Base-by-base conservation (phyloP, 2,329 filamentous ascomycete species). In the Alternaria sp. region DNA sequence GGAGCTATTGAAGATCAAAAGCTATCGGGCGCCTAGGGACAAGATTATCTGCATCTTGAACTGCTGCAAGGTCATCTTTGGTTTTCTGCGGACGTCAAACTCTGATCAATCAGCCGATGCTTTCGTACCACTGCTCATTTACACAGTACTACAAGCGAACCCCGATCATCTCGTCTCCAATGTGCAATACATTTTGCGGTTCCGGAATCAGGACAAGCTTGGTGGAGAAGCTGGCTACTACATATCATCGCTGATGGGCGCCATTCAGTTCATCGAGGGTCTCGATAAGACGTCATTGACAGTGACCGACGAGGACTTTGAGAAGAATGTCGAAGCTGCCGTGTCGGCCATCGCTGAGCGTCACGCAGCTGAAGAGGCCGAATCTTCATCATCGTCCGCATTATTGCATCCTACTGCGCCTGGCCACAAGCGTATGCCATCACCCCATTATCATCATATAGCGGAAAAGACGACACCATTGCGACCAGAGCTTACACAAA, bases 41-140 rank as follows among this genome's bases (percentile, higher is more conserved):
- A 99, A 99, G 81, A 96, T 99, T 59, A 98, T 99, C 53, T 99
- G 96, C 79, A 93, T 98, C 49, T 83, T 99, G 59, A 99, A 99
- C 81, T 97, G 94, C 82, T 99, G 96, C 87, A 99, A 99, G 81
- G 96, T 99, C 67, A 98, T 99, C 67, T 98, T 99, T 80, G 96
- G 95, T 17, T 88, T 97, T 52, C 84, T 99, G 56, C 94, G 95
- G 69, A 96, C 97, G 77, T 90, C 93, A 57, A 96, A 97, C 80
- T 91, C 91, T 2, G 96, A 99, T 77, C 95, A 94, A 21, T 98
- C 95, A 2, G 96, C 96, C 12, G 96, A 99, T 81, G 93, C 95
- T 0, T 99, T 99, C 73, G 93, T 77, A 92, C 96, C 5, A 4
- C 85, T 98, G 26, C 86, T 99, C 59, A 99, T 99, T 61, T 98